Conservation (phyloP, 2,329 filamentous ascomycete genomes). For the Chaetomiaceae sp. region DNA sequence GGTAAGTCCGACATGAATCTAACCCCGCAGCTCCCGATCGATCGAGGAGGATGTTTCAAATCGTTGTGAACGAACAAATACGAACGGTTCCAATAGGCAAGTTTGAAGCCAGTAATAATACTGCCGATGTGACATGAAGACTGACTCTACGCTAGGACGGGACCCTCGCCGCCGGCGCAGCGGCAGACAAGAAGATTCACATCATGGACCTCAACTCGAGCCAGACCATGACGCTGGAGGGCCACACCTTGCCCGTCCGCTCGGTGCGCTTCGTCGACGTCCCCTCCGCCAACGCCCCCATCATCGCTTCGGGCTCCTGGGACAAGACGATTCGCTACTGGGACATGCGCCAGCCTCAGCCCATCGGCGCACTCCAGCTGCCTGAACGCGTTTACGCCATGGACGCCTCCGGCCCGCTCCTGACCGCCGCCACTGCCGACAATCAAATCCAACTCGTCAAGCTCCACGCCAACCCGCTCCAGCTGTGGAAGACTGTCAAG, state of each 20-base stretch:
- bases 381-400: slow-evolving; percentile 45
- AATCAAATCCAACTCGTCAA: slow-evolving; percentile 32
- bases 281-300: slow-evolving; percentile 22
- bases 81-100: slow-evolving; percentile 24
- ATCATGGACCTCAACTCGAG: slow-evolving; percentile 30
- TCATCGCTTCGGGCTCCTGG: slow-evolving; percentile 44
- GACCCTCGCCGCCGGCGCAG: slow-evolving; percentile 30
- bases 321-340: slow-evolving; percentile 55
- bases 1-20: slow-evolving; percentile 33
- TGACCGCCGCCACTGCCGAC: slow-evolving; percentile 33
- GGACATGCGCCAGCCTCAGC: slow-evolving; percentile 46
- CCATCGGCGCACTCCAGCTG: slow-evolving; percentile 44
- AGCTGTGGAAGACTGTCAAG: slow-evolving; percentile 18
- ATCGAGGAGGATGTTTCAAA: slow-evolving; percentile 20
- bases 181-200: slow-evolving; percentile 32
- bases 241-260: slow-evolving; percentile 33
- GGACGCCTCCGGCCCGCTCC: slow-evolving; percentile 30
- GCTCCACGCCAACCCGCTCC: slow-evolving; percentile 26
- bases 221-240: slow-evolving; percentile 27
- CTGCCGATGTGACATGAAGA: not conserved
- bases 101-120: not conserved
- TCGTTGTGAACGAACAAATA: slow-evolving; percentile 15
- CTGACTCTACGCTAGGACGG: slow-evolving; percentile 31
- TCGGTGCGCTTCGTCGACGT: slow-evolving; percentile 33
- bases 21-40: slow-evolving; percentile 30